Evolutionary conservation across 2,329 filamentous ascomycete species (phyloP).

Genomic region (Xylariaceae sp.): DNA sequence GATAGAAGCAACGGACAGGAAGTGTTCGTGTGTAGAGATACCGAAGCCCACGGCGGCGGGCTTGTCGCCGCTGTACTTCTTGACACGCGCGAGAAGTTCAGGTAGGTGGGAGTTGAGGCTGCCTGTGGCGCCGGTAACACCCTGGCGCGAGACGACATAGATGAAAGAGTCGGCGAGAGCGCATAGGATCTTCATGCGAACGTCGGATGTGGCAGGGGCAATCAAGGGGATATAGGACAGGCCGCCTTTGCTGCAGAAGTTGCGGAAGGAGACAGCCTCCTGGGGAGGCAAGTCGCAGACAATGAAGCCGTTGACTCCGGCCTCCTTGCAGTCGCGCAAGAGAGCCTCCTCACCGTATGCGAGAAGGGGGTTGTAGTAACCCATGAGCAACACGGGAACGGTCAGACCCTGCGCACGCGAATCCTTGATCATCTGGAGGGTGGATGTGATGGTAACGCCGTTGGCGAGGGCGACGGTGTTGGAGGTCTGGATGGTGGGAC

Average conservation of each 20-base stretch:
- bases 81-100: constrained; percentile 75
- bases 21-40: constrained; percentile 92
- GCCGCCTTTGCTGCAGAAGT: constrained; percentile 71
- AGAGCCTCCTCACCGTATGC: constrained; percentile 91
- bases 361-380: constrained; percentile 95
- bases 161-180: constrained; percentile 97
- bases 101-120: constrained; percentile 77
- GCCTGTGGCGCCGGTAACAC: constrained; percentile 86
- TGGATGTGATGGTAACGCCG: constrained; percentile 75
- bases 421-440: constrained; percentile 76
- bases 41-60: constrained; percentile 93
- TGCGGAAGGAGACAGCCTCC: constrained; percentile 88
- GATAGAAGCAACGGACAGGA: constrained; percentile 73
- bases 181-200: constrained; percentile 92
- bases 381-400: constrained; percentile 88
- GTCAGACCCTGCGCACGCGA: constrained; percentile 72
- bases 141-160: constrained; percentile 96
- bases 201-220: constrained; percentile 85
- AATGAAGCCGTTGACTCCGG: constrained; percentile 93
- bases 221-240: constrained; percentile 97
- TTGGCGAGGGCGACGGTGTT: constrained; percentile 89
- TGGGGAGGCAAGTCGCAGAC: constrained; percentile 93
- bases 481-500: constrained; percentile 90
- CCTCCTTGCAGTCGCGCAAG: constrained; percentile 74
- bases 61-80: constrained; percentile 85